Base-by-base conservation (phyloP, 331 rosid species). In the Spiraea crenata region DNA sequence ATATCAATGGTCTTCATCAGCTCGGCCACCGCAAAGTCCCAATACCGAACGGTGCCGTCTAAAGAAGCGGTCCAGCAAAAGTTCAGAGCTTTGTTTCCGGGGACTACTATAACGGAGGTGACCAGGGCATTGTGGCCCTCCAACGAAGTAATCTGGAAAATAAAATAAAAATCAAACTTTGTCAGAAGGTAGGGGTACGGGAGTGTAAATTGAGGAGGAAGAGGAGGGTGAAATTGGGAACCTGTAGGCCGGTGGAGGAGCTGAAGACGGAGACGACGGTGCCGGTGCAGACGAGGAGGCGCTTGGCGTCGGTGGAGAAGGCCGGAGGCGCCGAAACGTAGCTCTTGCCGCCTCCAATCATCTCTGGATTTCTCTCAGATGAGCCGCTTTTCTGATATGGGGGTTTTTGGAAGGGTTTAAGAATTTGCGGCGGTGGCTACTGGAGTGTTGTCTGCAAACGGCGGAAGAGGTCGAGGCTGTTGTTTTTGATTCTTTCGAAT, bases 61-160 rank as follows among this genome's bases (percentile, higher is more conserved):
- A 86, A 67, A 1, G 96, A 89, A 59, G 97, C 62, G 2, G 96
- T 91, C 96, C 96, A 95, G 69, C 99, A 95, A 71, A 81, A 79
- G 83, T 79, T 81, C 4, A 86, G 66, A 38, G 80, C 64, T 65
- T 77, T 82, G 64, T 62, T 67, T 34, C 74, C 80, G 34, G 80
- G 96, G 11, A 83, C 89, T 9, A 95, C 93, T 9, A 85, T 20
- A 44, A 91, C 82, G 57, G 97, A 80, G 12, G 97, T 87, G 66
- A 95, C 92, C 39, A 76, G 48, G 7, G 81, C 90, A 49, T 84
- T 72, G 85, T 95, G 99, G 12, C 89, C 96, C 74, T 95, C 89
- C 76, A 95, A 60, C 0, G 93, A 65, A 5, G 81, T 4, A 46
- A 82, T 39, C 88, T 88, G 58, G 11, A 35, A 17, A 52, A 4